These are phyloP conservation scores for Boletus rubropictus DNA, from an alignment of 768 basidiomycete species.

Conservation along the genomic window DNA sequence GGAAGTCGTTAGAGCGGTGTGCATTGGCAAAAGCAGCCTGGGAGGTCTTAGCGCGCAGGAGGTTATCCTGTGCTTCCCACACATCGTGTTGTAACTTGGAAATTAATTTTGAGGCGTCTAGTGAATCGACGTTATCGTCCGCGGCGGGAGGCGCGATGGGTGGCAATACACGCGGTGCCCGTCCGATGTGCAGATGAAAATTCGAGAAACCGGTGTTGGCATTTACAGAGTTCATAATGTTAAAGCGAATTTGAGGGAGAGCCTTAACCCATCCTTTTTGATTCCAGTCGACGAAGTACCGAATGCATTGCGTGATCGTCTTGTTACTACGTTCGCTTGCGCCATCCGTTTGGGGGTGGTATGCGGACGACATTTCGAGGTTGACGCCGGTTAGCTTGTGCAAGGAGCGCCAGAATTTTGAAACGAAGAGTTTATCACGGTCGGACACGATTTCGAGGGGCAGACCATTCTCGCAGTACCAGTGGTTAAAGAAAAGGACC, in stretches of 20 bases:
- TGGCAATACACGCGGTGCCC: no score
- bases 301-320: constrained; percentile 8
- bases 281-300: neutral
- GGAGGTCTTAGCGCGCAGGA: no score
- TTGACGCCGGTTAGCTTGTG: constrained; percentile 9
- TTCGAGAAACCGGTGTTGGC: neutral
- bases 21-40: no score
- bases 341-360: constrained; percentile 27
- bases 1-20: no score
- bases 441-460: constrained; percentile 19
- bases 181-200: no score
- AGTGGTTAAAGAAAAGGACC: constrained; percentile 1
- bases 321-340: constrained; percentile 17
- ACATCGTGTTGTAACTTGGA: no score
- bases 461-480: constrained; percentile 14
- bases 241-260: constrained; percentile 27
- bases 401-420: constrained; percentile 22
- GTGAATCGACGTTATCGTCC: no score
- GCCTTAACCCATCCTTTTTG: constrained; percentile 27
- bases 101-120: no score
- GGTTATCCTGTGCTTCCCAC: no score
- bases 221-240: constrained; percentile 2
- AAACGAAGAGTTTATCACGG: constrained; percentile 23
- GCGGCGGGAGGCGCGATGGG: no score
- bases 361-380: constrained; percentile 21